Evolutionary conservation across 73 alveolate species (phyloP).

Genomic region (Tetrahymena thermophila): DNA sequence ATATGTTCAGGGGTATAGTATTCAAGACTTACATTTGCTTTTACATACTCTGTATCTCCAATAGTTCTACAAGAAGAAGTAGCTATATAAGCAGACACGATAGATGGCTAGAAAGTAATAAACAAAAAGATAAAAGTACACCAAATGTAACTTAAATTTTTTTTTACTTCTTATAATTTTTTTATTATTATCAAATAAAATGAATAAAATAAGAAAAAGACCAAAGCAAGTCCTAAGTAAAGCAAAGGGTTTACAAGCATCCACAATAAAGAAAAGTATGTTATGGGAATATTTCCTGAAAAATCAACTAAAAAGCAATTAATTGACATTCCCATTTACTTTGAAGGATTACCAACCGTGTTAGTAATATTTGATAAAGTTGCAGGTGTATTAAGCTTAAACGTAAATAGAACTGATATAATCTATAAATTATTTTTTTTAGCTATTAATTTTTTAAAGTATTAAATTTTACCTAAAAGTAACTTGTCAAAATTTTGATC

Average conservation of each 20-base stretch:
- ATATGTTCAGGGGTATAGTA: not conserved
- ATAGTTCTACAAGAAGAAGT: slow-evolving; percentile 12
- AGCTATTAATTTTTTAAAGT: not conserved
- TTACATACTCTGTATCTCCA: not conserved
- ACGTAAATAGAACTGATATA: not conserved
- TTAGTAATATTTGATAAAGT: not conserved
- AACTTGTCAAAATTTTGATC: not conserved
- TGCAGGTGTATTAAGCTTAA: not conserved
- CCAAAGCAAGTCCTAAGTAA: not conserved
- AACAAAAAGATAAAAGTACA: slow-evolving; percentile 15
- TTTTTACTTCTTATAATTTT: not conserved
- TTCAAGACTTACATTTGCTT: slow-evolving; percentile 8
- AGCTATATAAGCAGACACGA: slow-evolving; percentile 9
- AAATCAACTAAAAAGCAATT: slow-evolving; percentile 17
- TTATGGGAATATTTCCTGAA: not conserved
- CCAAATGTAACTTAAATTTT: not conserved
- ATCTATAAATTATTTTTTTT: not conserved
- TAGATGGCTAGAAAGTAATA: slow-evolving; percentile 6
- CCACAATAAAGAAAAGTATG: slow-evolving; percentile 32
- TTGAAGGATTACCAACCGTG: slow-evolving; percentile 13
- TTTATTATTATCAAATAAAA: not conserved
- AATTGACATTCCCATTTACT: slow-evolving; percentile 19
- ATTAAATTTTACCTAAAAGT: not conserved
- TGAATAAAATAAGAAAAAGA: not conserved
- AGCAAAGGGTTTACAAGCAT: slow-evolving; percentile 13